These are phyloP conservation scores for Echria macrotheca DNA, from an alignment of 495 filamentous ascomycete species.

Conservation along the genomic window DNA sequence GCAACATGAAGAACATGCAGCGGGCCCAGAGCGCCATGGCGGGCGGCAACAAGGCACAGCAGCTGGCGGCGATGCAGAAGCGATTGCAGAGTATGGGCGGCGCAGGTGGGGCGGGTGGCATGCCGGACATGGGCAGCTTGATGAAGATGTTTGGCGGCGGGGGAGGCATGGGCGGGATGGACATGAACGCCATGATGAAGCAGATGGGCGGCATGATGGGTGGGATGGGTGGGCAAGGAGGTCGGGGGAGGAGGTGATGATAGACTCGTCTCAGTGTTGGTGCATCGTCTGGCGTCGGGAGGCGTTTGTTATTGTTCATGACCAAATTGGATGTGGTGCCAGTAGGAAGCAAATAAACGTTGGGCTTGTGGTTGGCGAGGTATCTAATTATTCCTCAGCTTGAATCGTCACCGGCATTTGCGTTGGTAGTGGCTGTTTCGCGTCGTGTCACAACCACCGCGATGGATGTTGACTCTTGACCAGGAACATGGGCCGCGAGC, in stretches of 20 bases:
- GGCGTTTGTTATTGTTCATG: neutral
- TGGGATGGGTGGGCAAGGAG: slow-evolving; percentile 22
- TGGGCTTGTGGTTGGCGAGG: no score
- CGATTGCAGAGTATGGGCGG: slow-evolving; percentile 83
- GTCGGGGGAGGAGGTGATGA: slow-evolving; percentile 24
- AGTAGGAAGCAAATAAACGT: no score
- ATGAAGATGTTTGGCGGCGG: slow-evolving; percentile 77
- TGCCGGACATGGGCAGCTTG: slow-evolving; percentile 75
- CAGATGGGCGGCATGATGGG: slow-evolving; percentile 62
- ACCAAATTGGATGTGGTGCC: neutral
- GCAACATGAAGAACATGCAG: slow-evolving; percentile 94
- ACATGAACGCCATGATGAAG: slow-evolving; percentile 79
- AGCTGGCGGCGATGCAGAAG: slow-evolving; percentile 97
- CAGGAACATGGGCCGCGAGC: no score
- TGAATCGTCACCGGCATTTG: no score
- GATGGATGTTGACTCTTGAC: no score
- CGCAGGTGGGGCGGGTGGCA: slow-evolving; percentile 44
- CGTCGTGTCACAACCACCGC: no score
- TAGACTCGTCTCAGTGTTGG: no score
- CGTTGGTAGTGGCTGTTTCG: no score
- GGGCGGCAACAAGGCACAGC: slow-evolving; percentile 79
- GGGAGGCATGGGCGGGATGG: slow-evolving; percentile 63
- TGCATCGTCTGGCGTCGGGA: neutral
- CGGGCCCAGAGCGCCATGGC: slow-evolving; percentile 85
- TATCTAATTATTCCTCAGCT: no score